These are phyloP conservation scores for Amanita rubescens DNA, from an alignment of 768 basidiomycete genomes.

Conservation along the genomic window DNA sequence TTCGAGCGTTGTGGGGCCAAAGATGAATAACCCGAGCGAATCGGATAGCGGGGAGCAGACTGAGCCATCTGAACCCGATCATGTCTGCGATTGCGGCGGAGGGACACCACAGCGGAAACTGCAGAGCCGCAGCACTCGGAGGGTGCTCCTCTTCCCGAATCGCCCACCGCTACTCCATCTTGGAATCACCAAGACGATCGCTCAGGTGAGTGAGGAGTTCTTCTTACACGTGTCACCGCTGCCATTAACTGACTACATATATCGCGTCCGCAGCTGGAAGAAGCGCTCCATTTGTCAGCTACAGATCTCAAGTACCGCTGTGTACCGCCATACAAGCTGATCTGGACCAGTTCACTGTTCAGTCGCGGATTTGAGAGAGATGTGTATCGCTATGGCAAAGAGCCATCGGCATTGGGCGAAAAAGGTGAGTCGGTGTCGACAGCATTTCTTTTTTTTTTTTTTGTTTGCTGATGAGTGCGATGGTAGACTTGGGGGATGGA, in stretches of 20 bases:
- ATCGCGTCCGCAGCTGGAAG: no score
- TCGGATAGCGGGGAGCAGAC: no score
- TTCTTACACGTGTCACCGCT: constrained; percentile 16
- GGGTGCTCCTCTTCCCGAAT: constrained; percentile 12
- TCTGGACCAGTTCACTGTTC: no score
- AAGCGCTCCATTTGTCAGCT: constrained; percentile 80
- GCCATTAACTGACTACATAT: no score
- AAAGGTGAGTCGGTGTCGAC: no score
- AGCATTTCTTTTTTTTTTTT: no score
- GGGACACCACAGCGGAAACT: constrained; percentile 20
- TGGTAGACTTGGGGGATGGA: constrained; percentile 93
- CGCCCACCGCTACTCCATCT: constrained; percentile 37
- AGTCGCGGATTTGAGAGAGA: no score
- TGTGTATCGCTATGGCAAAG: no score
- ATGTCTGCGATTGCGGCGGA: constrained; percentile 4
- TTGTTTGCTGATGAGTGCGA: neutral
- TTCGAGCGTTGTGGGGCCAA: constrained; percentile 16
- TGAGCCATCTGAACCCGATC: no score
- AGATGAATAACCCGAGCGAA: no score
- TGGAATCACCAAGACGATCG: constrained; percentile 91
- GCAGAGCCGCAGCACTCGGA: constrained; percentile 5
- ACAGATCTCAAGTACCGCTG: constrained; percentile 96
- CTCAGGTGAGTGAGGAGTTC: constrained; percentile 72
- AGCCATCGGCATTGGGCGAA: no score
- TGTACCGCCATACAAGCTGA: no score